A percentile compares a stretch with the other conserved stretches of the same genome.
These are phyloP conservation scores for Austroboletus niveus DNA, from an alignment of 1,284 basidiomycete genomes.

Conservation along the genomic window DNA sequence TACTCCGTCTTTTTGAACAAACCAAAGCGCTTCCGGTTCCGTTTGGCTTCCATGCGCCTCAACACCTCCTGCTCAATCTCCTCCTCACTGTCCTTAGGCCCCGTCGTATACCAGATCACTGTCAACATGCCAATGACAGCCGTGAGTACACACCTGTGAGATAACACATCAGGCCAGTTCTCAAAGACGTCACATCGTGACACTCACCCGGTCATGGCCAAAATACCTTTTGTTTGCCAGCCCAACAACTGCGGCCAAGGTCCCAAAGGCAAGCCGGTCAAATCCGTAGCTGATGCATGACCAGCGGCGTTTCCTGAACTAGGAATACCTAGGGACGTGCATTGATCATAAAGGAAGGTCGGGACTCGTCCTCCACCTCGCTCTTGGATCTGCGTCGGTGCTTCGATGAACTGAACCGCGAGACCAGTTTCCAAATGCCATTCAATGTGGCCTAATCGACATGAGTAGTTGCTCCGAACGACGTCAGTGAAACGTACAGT, in stretches of 20 bases:
- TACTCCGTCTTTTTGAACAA: conserved; percentile 16
- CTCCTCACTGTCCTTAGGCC: conserved; percentile 64
- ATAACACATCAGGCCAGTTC: neutral
- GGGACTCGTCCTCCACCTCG: conserved; percentile 43
- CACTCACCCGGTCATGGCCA: conserved; percentile 75
- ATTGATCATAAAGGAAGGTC: conserved; percentile 65
- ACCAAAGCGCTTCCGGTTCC: conserved; percentile 38
- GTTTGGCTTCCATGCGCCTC: conserved; percentile 54
- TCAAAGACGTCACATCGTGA: neutral
- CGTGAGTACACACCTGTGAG: conserved; percentile 67
- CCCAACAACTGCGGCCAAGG: conserved; percentile 71
- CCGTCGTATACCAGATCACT: conserved; percentile 81
- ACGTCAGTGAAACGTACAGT: conserved; percentile 47
- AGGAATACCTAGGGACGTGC: conserved; percentile 56
- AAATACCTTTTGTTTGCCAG: conserved; percentile 81
- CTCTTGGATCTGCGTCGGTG: conserved; percentile 63
- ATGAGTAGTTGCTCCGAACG: neutral
- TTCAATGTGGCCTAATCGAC: conserved; percentile 66
- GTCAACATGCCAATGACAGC: conserved; percentile 79
- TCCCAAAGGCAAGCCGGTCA: conserved; percentile 60
- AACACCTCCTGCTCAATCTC: conserved; percentile 75
- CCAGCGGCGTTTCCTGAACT: conserved; percentile 81
- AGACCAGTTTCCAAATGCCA: conserved; percentile 82
- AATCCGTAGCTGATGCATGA: conserved; percentile 57
- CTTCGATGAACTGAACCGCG: conserved; percentile 76